phyloP scores from a whole-genome alignment of 2,329 filamentous ascomycete genomes.

The Penicillium sp. region DNA sequence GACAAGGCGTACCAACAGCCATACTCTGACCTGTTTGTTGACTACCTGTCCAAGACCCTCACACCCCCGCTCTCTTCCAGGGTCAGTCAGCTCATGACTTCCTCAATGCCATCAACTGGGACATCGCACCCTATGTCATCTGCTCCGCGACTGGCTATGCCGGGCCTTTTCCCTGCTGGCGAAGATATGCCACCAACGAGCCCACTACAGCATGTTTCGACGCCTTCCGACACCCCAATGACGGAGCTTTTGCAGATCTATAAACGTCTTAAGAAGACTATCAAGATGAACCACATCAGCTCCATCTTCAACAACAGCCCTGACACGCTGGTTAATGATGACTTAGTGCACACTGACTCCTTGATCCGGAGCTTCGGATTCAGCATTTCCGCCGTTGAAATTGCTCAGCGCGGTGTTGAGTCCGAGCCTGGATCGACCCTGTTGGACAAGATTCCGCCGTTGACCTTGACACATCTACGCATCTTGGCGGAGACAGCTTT shows the following conservation, averaged over 20 bases:
- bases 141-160: constrained; percentile 36
- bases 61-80: constrained; percentile 52
- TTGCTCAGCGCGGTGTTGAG: constrained; percentile 83
- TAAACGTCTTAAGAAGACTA: constrained; percentile 56
- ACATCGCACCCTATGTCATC: constrained; percentile 30
- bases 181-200: constrained; percentile 35
- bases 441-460: constrained; percentile 79
- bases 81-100: constrained; percentile 36
- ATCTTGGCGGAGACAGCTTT: constrained; percentile 85
- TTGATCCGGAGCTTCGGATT: constrained; percentile 64
- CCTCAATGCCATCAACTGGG: constrained; percentile 27
- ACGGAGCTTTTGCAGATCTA: constrained; percentile 58
- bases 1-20: constrained; percentile 35
- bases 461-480: constrained; percentile 81
- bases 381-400: constrained; percentile 86
- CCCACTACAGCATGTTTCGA: constrained; percentile 34
- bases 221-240: constrained; percentile 36
- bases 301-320: constrained; percentile 50
- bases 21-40: constrained; percentile 52
- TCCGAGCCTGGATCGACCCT: constrained; percentile 72
- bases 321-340: constrained; percentile 45
- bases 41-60: constrained; percentile 54
- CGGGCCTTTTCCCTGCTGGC: constrained; percentile 40
- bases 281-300: constrained; percentile 53
- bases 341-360: constrained; percentile 50